These are phyloP conservation scores for Cyphellophora europaea DNA, from an alignment of 2,329 filamentous ascomycete species.

Conservation along the genomic window DNA sequence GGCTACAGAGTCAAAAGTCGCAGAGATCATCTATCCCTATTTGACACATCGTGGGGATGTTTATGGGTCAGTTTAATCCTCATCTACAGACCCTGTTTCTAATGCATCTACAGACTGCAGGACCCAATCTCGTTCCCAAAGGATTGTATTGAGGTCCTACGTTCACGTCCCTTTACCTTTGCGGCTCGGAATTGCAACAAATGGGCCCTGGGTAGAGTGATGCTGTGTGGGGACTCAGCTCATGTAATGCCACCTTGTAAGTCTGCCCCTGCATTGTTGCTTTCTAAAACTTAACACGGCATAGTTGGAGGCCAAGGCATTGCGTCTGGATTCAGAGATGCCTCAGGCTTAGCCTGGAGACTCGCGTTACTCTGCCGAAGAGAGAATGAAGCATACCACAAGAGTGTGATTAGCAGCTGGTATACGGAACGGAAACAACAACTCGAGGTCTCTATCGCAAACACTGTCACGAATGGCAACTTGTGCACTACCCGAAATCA, in stretches of 20 bases:
- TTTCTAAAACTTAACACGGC: no score
- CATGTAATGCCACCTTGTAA: constrained; percentile 44
- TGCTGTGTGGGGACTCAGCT: constrained; percentile 41
- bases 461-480: constrained; percentile 25
- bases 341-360: constrained; percentile 27
- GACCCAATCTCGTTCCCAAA: constrained; percentile 30
- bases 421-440: constrained; percentile 28
- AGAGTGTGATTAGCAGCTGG: constrained; percentile 22
- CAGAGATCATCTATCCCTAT: constrained; percentile 22
- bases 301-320: constrained; percentile 33
- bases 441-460: constrained; percentile 23
- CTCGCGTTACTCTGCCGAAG: constrained; percentile 21
- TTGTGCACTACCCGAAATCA: constrained; percentile 22
- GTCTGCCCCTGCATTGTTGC: constrained; percentile 7
- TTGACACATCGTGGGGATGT: constrained; percentile 19
- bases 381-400: constrained; percentile 12
- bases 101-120: no score
- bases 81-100: no score
- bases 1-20: constrained; percentile 21
- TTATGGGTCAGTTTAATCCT: constrained; percentile 17
- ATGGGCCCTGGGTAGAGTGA: constrained; percentile 33
- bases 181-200: constrained; percentile 36
- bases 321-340: constrained; percentile 30
- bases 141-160: constrained; percentile 38
- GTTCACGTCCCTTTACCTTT: constrained; percentile 39